These are phyloP conservation scores for Aspergillus caelatus DNA, from an alignment of 2,329 filamentous ascomycete genomes.

Conservation along the genomic window DNA sequence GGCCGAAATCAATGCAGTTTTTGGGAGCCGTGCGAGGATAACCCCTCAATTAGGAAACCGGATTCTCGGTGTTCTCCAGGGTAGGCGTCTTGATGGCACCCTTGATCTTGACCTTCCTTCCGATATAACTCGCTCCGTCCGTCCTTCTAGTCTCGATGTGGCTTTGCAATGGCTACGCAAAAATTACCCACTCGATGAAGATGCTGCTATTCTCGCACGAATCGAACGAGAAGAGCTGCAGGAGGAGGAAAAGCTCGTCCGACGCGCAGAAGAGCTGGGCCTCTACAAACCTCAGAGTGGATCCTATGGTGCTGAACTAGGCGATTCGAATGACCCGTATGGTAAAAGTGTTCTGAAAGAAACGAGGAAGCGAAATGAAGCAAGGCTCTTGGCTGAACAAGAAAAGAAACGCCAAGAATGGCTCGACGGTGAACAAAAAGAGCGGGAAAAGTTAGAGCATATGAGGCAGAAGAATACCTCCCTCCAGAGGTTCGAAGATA, in stretches of 20 bases:
- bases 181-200: constrained; percentile 50
- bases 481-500: constrained; percentile 39
- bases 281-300: constrained; percentile 50
- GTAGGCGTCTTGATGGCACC: constrained; percentile 48
- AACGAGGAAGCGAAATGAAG: constrained; percentile 44
- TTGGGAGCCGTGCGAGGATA: constrained; percentile 32
- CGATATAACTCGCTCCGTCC: constrained; percentile 39
- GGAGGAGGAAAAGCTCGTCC: constrained; percentile 39
- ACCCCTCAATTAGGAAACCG: constrained; percentile 39
- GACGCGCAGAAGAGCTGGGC: constrained; percentile 43
- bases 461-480: constrained; percentile 38
- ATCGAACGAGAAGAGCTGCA: constrained; percentile 45
- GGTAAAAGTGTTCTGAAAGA: constrained; percentile 47
- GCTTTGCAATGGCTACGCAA: constrained; percentile 47
- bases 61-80: constrained; percentile 44
- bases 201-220: constrained; percentile 50
- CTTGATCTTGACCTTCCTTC: constrained; percentile 47
- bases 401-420: constrained; percentile 54
- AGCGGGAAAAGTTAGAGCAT: constrained; percentile 36
- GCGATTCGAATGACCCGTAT: constrained; percentile 45
- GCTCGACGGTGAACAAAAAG: constrained; percentile 54
- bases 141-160: constrained; percentile 35
- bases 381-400: constrained; percentile 45
- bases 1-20: constrained; percentile 38
- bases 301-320: constrained; percentile 43